These are phyloP conservation scores for Leucaena leucocephala DNA, from an alignment of 306 rosid genomes.

Conservation along the genomic window DNA sequence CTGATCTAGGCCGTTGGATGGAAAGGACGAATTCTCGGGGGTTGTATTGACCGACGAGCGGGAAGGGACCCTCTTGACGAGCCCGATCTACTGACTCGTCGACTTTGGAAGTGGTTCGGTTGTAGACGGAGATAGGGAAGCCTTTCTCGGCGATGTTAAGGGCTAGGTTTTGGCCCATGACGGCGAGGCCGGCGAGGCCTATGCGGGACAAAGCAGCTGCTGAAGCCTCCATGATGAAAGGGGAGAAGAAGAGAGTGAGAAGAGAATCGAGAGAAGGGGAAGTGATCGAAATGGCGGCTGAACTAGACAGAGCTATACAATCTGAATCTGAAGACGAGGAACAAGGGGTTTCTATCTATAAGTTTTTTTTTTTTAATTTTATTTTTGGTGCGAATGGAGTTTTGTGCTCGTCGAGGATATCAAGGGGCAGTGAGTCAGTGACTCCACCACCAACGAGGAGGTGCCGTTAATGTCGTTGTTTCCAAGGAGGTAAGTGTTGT, in stretches of 20 bases:
- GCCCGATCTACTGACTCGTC: conserved; percentile 91
- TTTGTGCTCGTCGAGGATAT: conserved; percentile 85
- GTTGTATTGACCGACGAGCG: conserved; percentile 67
- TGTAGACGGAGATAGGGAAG: conserved; percentile 95
- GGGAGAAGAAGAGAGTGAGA: not conserved
- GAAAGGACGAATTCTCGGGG: conserved; percentile 88
- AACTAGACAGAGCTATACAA: not conserved
- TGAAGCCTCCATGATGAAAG: conserved; percentile 60
- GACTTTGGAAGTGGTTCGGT: conserved; percentile 82
- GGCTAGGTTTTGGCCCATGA: conserved; percentile 98
- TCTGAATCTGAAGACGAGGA: not conserved
- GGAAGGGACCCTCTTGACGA: conserved; percentile 65
- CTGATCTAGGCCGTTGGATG: conserved; percentile 83
- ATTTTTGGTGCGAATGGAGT: not conserved
- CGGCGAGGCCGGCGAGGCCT: conserved; percentile 92
- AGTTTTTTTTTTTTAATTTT: not conserved
- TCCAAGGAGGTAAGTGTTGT: conserved; percentile 22
- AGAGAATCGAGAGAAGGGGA: not conserved
- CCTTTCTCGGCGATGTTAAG: conserved; percentile 96
- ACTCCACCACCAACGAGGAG: conserved; percentile 47
- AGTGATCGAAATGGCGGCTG: not conserved
- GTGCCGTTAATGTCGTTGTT: conserved; percentile 39
- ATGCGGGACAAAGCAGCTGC: conserved; percentile 78
- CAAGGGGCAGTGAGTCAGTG: conserved; percentile 64
- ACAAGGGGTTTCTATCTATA: no score